A percentile compares a stretch with the other conserved stretches of the same genome.
Conservation (phyloP, 2,329 filamentous ascomycete species). For the Fusarium napiforme region DNA sequence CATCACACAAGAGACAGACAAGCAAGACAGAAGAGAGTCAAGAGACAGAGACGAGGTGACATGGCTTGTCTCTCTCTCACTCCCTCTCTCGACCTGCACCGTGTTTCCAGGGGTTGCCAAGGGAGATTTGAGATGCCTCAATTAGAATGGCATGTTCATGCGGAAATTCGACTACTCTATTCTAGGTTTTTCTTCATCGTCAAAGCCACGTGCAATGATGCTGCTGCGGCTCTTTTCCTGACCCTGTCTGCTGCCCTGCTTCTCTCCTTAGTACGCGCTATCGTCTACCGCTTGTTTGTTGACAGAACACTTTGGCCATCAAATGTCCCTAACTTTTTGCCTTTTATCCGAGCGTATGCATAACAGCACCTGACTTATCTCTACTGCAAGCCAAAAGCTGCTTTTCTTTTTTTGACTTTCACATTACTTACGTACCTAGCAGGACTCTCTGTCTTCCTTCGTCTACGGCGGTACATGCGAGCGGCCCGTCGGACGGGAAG, state of each 20-base stretch:
- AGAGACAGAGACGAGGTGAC: slow-evolving; percentile 7
- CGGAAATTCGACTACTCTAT: slow-evolving; percentile 17
- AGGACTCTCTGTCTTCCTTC: neutral
- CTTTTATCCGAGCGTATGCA: slow-evolving; percentile 28
- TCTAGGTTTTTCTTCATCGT: slow-evolving; percentile 2
- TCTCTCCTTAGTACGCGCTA: neutral
- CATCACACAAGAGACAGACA: slow-evolving; percentile 6
- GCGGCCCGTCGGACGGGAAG: slow-evolving; percentile 38
- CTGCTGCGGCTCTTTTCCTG: slow-evolving; percentile 35
- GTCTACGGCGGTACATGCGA: slow-evolving; percentile 30
- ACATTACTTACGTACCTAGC: neutral
- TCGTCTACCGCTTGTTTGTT: neutral
- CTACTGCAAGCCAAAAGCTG: neutral
- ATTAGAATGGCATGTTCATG: slow-evolving; percentile 34
- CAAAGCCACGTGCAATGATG: slow-evolving; percentile 40
- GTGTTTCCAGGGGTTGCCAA: slow-evolving; percentile 22
- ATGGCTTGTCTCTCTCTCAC: slow-evolving; percentile 23
- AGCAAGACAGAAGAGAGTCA: neutral
- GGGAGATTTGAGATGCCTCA: slow-evolving; percentile 33
- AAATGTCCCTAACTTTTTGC: slow-evolving; percentile 22
- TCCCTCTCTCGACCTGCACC: neutral
- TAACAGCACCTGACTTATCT: slow-evolving; percentile 9
- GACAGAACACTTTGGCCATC: slow-evolving; percentile 25
- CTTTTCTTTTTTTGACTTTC: neutral
- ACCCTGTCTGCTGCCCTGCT: neutral